Percentiles rank a stretch among this genome's conserved stretches.
Evolutionary conservation across 1,284 basidiomycete species (phyloP).

Genomic region (Puccinia brachypodii): DNA sequence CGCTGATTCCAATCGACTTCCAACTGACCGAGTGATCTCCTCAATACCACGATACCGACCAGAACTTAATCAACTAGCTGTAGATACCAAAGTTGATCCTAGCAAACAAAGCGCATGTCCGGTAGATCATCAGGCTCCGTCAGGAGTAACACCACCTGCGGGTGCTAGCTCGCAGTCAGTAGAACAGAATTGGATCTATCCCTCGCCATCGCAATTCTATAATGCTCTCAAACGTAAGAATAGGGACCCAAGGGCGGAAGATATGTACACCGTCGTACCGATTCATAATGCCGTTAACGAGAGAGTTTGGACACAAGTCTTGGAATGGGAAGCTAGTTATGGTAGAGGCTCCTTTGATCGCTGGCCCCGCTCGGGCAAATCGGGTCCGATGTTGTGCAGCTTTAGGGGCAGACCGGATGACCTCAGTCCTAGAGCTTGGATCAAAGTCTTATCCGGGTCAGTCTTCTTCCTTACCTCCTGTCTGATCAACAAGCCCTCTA

Average conservation of each 20-base stretch:
- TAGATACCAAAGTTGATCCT: not conserved
- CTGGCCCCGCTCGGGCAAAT: constrained; percentile 47
- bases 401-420: constrained; percentile 69
- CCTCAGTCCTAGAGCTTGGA: constrained; percentile 75
- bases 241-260: constrained; percentile 65
- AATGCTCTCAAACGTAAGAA: constrained; percentile 92
- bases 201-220: constrained; percentile 97
- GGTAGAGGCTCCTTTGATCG: constrained; percentile 37
- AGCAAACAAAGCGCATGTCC: constrained; percentile 27
- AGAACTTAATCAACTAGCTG: constrained; percentile 11
- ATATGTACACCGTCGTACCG: constrained; percentile 94
- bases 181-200: constrained; percentile 76
- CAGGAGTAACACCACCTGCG: constrained; percentile 18
- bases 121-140: constrained; percentile 49
- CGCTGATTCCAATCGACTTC: constrained; percentile 13
- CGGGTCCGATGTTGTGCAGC: constrained; percentile 57
- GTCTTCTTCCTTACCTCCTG: not conserved
- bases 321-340: constrained; percentile 73
- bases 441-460: constrained; percentile 81
- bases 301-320: constrained; percentile 84
- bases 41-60: constrained; percentile 71
- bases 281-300: constrained; percentile 99
- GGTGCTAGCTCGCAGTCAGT: not conserved
- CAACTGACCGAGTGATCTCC: constrained; percentile 70
- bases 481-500: not conserved